Percentiles rank a stretch among this genome's conserved stretches.
These are phyloP conservation scores for Botrytis pseudocinerea DNA, from an alignment of 2,329 filamentous ascomycete species.

Conservation along the genomic window DNA sequence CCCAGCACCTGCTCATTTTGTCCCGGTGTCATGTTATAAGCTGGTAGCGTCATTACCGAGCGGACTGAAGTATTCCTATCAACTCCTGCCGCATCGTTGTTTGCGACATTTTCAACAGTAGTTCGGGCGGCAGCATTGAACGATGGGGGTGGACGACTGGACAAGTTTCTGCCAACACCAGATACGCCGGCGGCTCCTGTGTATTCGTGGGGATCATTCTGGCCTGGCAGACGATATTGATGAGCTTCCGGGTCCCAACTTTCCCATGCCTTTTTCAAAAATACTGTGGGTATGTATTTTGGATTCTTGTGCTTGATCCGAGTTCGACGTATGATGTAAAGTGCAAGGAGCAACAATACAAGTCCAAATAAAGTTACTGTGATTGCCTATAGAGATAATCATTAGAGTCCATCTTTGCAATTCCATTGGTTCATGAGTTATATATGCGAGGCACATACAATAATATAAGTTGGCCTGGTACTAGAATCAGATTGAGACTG, in stretches of 20 bases:
- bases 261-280: constrained; percentile 53
- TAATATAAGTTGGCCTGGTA: constrained; percentile 17
- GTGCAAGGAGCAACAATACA: constrained; percentile 29
- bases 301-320: constrained; percentile 49
- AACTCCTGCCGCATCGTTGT: constrained; percentile 47
- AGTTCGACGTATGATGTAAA: constrained; percentile 42
- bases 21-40: constrained; percentile 72
- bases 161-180: constrained; percentile 17
- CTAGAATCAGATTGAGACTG: not conserved
- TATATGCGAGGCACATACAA: constrained; percentile 17
- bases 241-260: constrained; percentile 46
- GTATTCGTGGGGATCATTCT: constrained; percentile 45
- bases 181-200: constrained; percentile 37
- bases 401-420: not conserved
- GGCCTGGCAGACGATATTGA: constrained; percentile 33
- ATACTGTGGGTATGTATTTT: constrained; percentile 52
- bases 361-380: constrained; percentile 27
- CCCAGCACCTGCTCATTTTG: constrained; percentile 81
- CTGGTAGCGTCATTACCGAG: constrained; percentile 90
- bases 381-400: constrained; percentile 23
- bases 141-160: constrained; percentile 25
- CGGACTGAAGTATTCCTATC: constrained; percentile 84
- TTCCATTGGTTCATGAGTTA: not conserved
- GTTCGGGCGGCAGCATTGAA: constrained; percentile 24
- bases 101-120: constrained; percentile 17